Base-by-base conservation (phyloP, 176 grass and related monocot genomes). In the Rhipidocladum racemiflorum region DNA sequence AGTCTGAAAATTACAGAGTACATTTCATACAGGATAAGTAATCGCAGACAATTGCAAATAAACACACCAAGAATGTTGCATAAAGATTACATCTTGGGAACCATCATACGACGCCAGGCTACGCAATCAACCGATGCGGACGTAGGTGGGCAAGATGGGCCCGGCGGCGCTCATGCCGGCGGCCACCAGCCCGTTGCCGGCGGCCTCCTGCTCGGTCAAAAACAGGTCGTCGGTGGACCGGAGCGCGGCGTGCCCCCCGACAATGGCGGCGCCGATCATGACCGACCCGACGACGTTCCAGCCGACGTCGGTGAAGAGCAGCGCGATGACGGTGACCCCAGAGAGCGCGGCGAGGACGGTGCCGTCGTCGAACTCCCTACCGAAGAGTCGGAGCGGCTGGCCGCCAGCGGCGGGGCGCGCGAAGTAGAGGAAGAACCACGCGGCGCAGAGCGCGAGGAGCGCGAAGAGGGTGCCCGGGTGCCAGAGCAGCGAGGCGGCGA, bases 361-460 rank as follows among this genome's bases (percentile, higher is more conserved):
- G 56, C 96, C 87, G 63, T 99, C 92, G 81, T 99, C 96, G 85
- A 99, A 86, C 70, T 90, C 85, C 23, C 45, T 70, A 2, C 91
- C 91, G 36, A 93, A 35, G 51, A 95, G 15, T n/a, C 84, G 63
- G 38, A 99, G 87, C 51, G 92, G 92, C 81, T 89, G 88, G 0
- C 46, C 65, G 0, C 54, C 84, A 28, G 67, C 82, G 3, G 77
- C 34, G 40, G 84, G 84, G 5, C 90, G 93, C 27, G 88, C 87
- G 69, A 95, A 93, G 85, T 99, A 99, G 76, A 99, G 92, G 78
- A 91, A 95, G 87, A 99, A 88, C 96, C 96, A 99, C 4, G 92
- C 87, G 38, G 85, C 87, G 78, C 72, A 78, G 76, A 99, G 96
- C 17, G 87, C 68, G 51, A 88, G 21, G 27, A 90, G 85, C 27